A percentile compares a stretch with the other conserved stretches of the same genome.
These are phyloP conservation scores for Talaromyces amestolkiae DNA, from an alignment of 2,329 filamentous ascomycete species.

Conservation along the genomic window DNA sequence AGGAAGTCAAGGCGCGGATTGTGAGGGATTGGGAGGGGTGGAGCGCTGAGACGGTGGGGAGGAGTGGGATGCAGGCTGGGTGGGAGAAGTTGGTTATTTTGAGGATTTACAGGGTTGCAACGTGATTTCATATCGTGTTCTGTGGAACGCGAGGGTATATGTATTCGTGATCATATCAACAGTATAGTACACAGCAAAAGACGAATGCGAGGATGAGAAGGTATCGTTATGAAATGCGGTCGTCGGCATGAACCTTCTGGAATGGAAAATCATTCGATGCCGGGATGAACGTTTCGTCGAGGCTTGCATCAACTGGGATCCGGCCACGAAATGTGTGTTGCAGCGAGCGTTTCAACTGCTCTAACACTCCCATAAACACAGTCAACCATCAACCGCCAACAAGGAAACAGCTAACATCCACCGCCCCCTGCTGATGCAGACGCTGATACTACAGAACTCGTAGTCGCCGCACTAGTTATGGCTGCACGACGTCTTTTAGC, in stretches of 20 bases:
- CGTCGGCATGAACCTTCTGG: not conserved
- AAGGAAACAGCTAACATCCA: not conserved
- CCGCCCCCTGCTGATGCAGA: not conserved
- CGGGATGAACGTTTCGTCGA: not conserved
- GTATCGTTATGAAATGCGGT: not conserved
- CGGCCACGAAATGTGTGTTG: too few relatives aligned
- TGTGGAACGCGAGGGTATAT: not conserved
- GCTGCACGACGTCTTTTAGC: not conserved
- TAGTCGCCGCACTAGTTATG: not conserved
- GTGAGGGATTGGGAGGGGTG: constrained; percentile 61
- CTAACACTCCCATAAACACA: too few relatives aligned
- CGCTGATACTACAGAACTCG: not conserved
- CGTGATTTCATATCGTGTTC: not conserved
- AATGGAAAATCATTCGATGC: not conserved
- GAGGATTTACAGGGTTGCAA: constrained; percentile 67
- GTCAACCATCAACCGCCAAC: not conserved
- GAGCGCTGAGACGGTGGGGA: constrained; percentile 73
- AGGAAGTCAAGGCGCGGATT: constrained; percentile 65
- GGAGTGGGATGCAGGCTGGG: constrained; percentile 81
- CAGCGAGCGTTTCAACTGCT: too few relatives aligned
- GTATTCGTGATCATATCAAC: not conserved
- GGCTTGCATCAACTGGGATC: not conserved
- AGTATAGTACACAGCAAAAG: not conserved
- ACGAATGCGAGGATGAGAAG: not conserved
- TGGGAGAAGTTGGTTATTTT: constrained; percentile 94